Evolutionary conservation across 2,329 filamentous ascomycete species (phyloP).

Genomic region (Byssochlamys sp.): DNA sequence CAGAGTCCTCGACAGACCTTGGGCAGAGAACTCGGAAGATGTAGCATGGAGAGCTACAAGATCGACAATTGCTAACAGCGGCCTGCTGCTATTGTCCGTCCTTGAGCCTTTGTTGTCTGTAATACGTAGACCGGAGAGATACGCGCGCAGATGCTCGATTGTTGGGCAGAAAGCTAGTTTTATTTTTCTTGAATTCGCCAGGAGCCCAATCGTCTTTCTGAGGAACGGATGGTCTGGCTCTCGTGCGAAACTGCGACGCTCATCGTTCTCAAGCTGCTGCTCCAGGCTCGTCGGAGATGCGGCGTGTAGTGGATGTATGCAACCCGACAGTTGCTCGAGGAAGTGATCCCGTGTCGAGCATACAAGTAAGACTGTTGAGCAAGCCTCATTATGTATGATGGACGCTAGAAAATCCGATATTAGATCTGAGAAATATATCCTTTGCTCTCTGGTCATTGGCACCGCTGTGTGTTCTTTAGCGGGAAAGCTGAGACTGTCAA

Average conservation of each 20-base stretch:
- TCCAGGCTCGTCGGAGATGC: neutral
- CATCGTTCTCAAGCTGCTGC: neutral
- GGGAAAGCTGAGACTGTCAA: neutral
- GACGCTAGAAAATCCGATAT: constrained; percentile 51
- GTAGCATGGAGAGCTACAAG: constrained; percentile 32
- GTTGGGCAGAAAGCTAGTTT: constrained; percentile 64
- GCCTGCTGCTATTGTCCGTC: constrained; percentile 5
- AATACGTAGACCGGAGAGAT: constrained; percentile 49
- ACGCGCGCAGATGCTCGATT: constrained; percentile 67
- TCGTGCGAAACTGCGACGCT: neutral
- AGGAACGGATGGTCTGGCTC: constrained; percentile 39
- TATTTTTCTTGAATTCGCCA: constrained; percentile 60
- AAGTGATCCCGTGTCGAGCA: constrained; percentile 60
- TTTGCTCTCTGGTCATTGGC: constrained; percentile 7
- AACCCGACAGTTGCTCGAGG: constrained; percentile 46
- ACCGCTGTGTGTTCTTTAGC: constrained; percentile 11
- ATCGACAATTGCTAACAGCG: constrained; percentile 32
- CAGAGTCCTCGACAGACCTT: constrained; percentile 38
- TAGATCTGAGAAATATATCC: constrained; percentile 41
- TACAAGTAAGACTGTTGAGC: constrained; percentile 60
- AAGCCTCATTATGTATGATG: constrained; percentile 47
- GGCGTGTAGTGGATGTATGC: constrained; percentile 28
- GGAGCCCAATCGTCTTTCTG: constrained; percentile 56
- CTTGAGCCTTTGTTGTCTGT: neutral
- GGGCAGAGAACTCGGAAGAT: constrained; percentile 40